These are phyloP conservation scores for Monosporascus sp. DNA, from an alignment of 2,329 filamentous ascomycete species.

Conservation along the genomic window DNA sequence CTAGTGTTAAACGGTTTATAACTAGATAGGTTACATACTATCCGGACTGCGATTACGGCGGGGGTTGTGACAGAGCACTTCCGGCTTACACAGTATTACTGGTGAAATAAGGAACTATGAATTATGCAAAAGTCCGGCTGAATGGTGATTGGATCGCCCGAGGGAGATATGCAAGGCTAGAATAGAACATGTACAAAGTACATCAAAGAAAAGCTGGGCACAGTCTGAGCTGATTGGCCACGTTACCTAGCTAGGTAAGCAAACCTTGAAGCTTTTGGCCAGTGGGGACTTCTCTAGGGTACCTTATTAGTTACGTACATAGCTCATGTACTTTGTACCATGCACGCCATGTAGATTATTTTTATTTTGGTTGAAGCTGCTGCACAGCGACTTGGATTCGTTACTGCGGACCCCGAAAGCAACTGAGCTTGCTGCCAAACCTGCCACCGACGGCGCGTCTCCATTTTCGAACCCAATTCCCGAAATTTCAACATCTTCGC, in stretches of 20 bases:
- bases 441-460: neutral
- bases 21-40: too few species aligned
- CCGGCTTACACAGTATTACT: neutral
- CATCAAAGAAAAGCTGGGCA: too few species aligned
- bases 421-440: neutral
- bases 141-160: neutral
- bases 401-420: neutral
- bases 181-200: neutral
- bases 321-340: neutral
- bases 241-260: too few species aligned
- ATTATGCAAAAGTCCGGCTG: neutral
- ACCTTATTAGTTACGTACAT: neutral
- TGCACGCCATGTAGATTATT: neutral
- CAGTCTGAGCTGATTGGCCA: too few species aligned
- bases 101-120: neutral
- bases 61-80: neutral
- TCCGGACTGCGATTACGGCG: neutral
- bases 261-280: neutral
- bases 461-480: neutral
- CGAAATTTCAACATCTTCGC: constrained; percentile 15
- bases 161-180: neutral
- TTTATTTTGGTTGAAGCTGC: neutral
- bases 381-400: neutral
- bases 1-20: too few species aligned
- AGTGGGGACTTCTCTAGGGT: neutral